Conservation (phyloP, 78 protist species). For the Speleostelium caveatum region DNA sequence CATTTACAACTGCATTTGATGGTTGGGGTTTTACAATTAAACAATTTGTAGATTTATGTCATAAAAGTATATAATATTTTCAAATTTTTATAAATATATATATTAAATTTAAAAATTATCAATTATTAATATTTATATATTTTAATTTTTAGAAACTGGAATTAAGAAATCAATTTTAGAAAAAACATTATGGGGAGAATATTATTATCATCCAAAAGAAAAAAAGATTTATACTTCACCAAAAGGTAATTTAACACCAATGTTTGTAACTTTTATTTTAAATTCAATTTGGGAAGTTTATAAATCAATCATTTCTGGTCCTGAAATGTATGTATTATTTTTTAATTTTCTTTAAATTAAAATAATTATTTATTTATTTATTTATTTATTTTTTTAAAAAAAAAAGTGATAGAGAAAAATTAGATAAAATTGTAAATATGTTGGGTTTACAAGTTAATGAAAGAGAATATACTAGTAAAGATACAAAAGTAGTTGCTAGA, state of each 20-base stretch:
- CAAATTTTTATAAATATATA: background rate
- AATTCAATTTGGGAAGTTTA: conserved; percentile 90
- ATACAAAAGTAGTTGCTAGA: conserved; percentile 7
- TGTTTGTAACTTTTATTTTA: conserved; percentile 94
- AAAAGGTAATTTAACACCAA: conserved; percentile 79
- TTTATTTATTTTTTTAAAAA: background rate
- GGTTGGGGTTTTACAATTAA: conserved; percentile 95
- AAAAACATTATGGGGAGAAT: conserved; percentile 96
- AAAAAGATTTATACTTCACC: conserved; percentile 61
- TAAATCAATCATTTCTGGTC: background rate
- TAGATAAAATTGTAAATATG: conserved; percentile 79
- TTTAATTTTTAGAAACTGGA: conserved; percentile 50
- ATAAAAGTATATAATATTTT: conserved; percentile 42
- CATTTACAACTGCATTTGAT: conserved; percentile 92
- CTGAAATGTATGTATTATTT: no score
- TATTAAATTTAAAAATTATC: no score
- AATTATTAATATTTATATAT: background rate
- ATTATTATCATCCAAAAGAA: conserved; percentile 80
- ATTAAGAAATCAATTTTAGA: conserved; percentile 62
- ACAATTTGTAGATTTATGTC: conserved; percentile 71
- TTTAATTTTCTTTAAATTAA: background rate
- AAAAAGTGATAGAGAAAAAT: conserved; percentile 53
- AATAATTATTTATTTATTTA: background rate
- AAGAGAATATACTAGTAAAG: conserved; percentile 57
- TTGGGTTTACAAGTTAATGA: conserved; percentile 68